phyloP scores from a whole-genome alignment of 495 filamentous ascomycete genomes.

The Neurospora cerealis region DNA sequence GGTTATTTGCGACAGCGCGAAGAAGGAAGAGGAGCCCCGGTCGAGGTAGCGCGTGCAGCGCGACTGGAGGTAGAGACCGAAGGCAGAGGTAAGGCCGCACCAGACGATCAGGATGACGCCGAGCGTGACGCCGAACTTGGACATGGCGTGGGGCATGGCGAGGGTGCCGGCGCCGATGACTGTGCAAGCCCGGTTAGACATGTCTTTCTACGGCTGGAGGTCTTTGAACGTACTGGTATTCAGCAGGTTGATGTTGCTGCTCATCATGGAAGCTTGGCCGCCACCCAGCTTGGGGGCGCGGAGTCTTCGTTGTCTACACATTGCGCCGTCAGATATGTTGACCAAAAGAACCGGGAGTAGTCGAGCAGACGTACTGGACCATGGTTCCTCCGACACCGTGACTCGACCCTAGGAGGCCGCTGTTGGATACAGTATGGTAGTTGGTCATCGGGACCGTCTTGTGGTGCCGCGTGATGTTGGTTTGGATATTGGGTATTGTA shows the following conservation, averaged over 20 bases:
- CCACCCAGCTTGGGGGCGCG: constrained; percentile 33
- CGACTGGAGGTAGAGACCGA: constrained; percentile 90
- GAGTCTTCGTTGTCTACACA: constrained; percentile 21
- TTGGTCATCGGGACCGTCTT: neutral
- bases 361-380: neutral
- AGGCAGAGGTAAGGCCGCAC: constrained; percentile 79
- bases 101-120: constrained; percentile 80
- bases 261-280: constrained; percentile 79
- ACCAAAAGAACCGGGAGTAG: neutral
- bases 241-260: constrained; percentile 87
- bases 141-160: constrained; percentile 88
- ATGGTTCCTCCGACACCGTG: neutral
- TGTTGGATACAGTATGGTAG: neutral
- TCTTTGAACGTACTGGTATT: constrained; percentile 66
- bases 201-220: neutral
- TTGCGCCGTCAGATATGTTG: neutral
- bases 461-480: neutral
- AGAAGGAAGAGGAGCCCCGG: constrained; percentile 70
- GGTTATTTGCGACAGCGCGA: constrained; percentile 87
- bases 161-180: constrained; percentile 90
- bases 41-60: constrained; percentile 89
- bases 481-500: neutral
- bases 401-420: neutral
- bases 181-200: constrained; percentile 24
- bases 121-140: constrained; percentile 78